These are phyloP conservation scores for Phaffomyces antillensis DNA, from an alignment of 805 yeast genomes.

Conservation along the genomic window DNA sequence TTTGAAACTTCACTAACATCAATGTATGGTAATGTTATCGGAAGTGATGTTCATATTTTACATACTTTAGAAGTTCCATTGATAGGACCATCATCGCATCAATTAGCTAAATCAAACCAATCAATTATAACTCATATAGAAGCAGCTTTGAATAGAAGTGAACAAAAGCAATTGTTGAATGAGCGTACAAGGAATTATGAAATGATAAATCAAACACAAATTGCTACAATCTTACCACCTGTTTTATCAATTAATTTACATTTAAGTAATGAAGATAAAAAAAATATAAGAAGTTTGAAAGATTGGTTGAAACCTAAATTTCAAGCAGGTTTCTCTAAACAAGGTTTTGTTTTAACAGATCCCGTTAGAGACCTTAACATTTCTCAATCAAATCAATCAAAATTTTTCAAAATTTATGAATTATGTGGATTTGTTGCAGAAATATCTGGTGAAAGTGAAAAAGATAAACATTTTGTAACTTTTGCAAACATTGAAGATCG, in stretches of 20 bases:
- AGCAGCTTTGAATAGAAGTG: constrained; percentile 46
- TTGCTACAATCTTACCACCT: constrained; percentile 54
- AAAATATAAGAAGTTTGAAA: constrained; percentile 38
- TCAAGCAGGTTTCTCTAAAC: constrained; percentile 35
- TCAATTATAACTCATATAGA: constrained; percentile 53
- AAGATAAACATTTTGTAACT: constrained; percentile 54
- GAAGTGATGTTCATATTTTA: constrained; percentile 3
- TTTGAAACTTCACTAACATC: constrained; percentile 37
- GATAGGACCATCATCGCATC: constrained; percentile 16
- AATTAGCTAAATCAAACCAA: constrained; percentile 24
- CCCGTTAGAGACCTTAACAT: constrained; percentile 2
- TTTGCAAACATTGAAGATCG: constrained; percentile 40
- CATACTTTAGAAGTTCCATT: constrained; percentile 16
- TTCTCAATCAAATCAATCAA: not conserved
- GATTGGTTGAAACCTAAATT: constrained; percentile 62
- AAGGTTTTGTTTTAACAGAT: constrained; percentile 7
- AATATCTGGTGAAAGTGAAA: constrained; percentile 37
- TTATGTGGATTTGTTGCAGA: constrained; percentile 66
- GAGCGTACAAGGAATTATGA: constrained; percentile 46
- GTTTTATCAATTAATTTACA: constrained; percentile 56
- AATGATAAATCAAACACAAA: constrained; percentile 44
- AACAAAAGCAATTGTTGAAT: constrained; percentile 46
- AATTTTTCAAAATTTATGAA: constrained; percentile 41
- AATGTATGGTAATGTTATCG: constrained; percentile 6
- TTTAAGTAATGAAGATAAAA: constrained; percentile 48